These are phyloP conservation scores for Penicillium sp. DNA, from an alignment of 2,329 filamentous ascomycete species.

Conservation along the genomic window DNA sequence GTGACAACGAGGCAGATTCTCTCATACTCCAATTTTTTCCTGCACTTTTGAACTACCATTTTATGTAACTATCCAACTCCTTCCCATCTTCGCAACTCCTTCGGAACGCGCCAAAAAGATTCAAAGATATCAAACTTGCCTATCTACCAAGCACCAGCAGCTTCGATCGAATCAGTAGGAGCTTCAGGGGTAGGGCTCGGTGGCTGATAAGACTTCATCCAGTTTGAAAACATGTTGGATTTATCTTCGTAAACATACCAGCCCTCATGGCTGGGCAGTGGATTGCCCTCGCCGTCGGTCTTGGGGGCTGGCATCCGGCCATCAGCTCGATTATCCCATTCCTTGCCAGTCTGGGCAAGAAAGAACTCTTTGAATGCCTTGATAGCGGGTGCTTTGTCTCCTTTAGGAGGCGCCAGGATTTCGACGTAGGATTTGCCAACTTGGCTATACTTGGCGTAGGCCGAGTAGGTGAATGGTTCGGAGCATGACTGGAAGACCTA, in stretches of 20 bases:
- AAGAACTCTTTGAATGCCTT: slow-evolving; percentile 56
- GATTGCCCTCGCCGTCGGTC: slow-evolving; percentile 22
- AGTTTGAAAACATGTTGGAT: slow-evolving; percentile 20
- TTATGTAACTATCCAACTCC: background rate
- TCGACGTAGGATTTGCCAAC: slow-evolving; percentile 29
- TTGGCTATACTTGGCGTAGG: slow-evolving; percentile 49
- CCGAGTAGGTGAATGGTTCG: slow-evolving; percentile 57
- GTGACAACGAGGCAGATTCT: no score
- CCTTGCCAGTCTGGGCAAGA: slow-evolving; percentile 51
- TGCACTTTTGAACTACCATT: no score
- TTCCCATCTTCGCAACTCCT: no score
- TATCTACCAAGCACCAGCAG: no score
- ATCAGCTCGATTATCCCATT: slow-evolving; percentile 51
- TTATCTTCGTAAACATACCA: slow-evolving; percentile 31
- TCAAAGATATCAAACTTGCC: no score
- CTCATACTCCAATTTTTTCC: no score
- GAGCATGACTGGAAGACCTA: slow-evolving; percentile 65
- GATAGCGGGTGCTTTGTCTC: slow-evolving; percentile 42
- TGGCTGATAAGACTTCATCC: slow-evolving; percentile 14
- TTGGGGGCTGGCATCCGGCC: slow-evolving; percentile 18
- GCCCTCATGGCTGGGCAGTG: slow-evolving; percentile 21
- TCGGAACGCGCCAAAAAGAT: no score
- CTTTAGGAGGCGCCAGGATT: slow-evolving; percentile 32
- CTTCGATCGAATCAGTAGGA: background rate
- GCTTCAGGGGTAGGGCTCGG: background rate